Base-by-base conservation (phyloP, 1,284 basidiomycete genomes). In the Vanrija sp. region DNA sequence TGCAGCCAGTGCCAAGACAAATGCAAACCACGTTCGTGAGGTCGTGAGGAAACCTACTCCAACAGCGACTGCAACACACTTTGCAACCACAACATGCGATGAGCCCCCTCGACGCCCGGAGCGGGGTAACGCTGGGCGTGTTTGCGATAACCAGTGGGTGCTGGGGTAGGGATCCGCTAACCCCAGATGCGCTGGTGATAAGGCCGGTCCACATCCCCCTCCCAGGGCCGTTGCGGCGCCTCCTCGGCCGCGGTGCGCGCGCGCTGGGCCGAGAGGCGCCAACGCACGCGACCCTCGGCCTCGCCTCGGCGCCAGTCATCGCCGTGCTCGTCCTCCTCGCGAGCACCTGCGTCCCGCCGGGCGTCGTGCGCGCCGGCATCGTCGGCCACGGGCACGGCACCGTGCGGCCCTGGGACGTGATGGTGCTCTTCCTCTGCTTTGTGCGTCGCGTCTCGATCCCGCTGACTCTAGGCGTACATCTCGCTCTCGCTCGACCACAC, bases 321-420 rank as follows among this genome's bases (percentile, higher is more conserved):
- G 86, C 86, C 2, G 90, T 94, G 9, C 78, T 88, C 0, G 69
- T 95, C 31, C 78, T 96, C 14, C 85, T 92, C 64, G 87, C 86
- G 0, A 80, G 84, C 0, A 83, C 84, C 48, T 87, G 85, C 53
- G 83, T 96, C 19, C 81, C 85, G 52, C 80, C 84, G 0, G 59
- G 65, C 0, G 86, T 79, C 72, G 69, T 95, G 23, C 80, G 84
- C 6, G 77, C 82, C 51, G 93, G 93, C 12, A 81, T 82, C 38
- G 78, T 80, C 1, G 76, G 76, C 3, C 87, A 87, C 19, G 47
- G 31, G 2, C 77, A 85, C 45, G 87, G 87, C 3, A n/a, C n/a
- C n/a, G 83, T 97, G 38, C 83, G 89, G 61, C 94, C 95, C 0
- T 89, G 94, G 66, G 91, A 96, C 71, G 92, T 98, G 57, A 83